Evolutionary conservation across 805 yeast genomes (phyloP), one percentile per base, ranked within the genome.

Genomic region (Metschnikowia kofuensis): DNA sequence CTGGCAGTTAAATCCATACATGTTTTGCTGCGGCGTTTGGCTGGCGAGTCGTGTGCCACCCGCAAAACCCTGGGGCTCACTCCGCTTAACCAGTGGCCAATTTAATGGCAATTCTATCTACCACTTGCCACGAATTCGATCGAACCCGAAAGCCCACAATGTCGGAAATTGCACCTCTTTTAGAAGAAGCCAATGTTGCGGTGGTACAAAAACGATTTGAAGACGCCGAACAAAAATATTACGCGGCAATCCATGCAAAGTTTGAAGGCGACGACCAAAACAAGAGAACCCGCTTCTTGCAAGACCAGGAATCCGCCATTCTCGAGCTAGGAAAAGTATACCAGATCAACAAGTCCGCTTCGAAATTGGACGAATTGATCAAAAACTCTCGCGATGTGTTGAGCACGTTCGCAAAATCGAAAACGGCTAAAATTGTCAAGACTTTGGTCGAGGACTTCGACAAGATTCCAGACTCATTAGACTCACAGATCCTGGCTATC

Each of bases 401-500:
- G 75, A 80, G 84, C 47, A 79, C 80, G 32, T 82, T 88, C 61
- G 97, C 98, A 41, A 94, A 94, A 70, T 87, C 97, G 13, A 94
- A 94, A 68, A 87, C 96, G 8, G 96, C 98, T 16, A 94, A 92
- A 66, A 87, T 92, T 48, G 84, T 92, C 57, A 85, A 85, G 60
- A 77, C 82, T 37, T 75, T 94, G 62, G 84, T 94, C 58, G 98
- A 92, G 61, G 72, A 81, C 53, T 82, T 88, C 60, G 91, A 88
- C 51, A 63, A 65, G 26, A 79, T 83, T 55, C 85, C 82, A 37
- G 74, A 75, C 54, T 77, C 85, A 4, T 67, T 84, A 42, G 90
- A 86, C 55, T 69, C 81, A 32, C 95, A 91, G 60, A 85, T 90
- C 50, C 66, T 72, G 40, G 82, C 89, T 14, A 84, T 92, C 49